Evolutionary conservation across 2,329 filamentous ascomycete genomes (phyloP).

Genomic region (Botrytis byssoidea): DNA sequence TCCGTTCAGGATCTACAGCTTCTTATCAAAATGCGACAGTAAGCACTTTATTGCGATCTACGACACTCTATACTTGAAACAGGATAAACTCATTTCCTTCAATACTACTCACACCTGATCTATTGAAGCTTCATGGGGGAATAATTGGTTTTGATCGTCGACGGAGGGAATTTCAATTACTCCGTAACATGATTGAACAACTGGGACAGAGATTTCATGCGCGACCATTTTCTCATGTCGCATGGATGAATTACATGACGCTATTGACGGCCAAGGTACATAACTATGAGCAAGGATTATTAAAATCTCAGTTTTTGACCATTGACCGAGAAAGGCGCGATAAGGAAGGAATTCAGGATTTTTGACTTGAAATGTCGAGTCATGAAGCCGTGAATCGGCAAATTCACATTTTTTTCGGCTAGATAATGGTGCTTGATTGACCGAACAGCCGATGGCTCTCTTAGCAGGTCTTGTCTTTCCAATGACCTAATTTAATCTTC

Average conservation of each 20-base stretch:
- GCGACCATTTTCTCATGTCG: background rate
- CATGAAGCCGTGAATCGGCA: background rate
- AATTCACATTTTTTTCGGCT: background rate
- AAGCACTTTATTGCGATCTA: constrained; percentile 11
- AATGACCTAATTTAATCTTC: background rate
- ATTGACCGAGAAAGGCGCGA: constrained; percentile 14
- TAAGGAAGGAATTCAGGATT: background rate
- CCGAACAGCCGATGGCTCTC: constrained; percentile 9
- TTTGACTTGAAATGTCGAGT: background rate
- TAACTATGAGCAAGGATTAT: constrained; percentile 11
- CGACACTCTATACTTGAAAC: background rate
- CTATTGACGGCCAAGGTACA: constrained; percentile 11
- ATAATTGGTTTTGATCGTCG: background rate
- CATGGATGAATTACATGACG: background rate
- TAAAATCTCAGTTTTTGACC: background rate
- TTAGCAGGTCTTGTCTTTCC: constrained; percentile 7
- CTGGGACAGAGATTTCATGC: background rate
- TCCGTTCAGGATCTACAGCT: background rate
- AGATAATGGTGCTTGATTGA: background rate
- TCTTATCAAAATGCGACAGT: constrained; percentile 14
- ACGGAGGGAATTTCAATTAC: background rate
- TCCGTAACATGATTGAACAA: background rate
- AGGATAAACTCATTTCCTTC: background rate
- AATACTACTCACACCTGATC: background rate
- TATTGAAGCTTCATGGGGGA: background rate